Evolutionary conservation across 805 yeast species (phyloP).

Genomic region (Ascoidea rubescens): DNA sequence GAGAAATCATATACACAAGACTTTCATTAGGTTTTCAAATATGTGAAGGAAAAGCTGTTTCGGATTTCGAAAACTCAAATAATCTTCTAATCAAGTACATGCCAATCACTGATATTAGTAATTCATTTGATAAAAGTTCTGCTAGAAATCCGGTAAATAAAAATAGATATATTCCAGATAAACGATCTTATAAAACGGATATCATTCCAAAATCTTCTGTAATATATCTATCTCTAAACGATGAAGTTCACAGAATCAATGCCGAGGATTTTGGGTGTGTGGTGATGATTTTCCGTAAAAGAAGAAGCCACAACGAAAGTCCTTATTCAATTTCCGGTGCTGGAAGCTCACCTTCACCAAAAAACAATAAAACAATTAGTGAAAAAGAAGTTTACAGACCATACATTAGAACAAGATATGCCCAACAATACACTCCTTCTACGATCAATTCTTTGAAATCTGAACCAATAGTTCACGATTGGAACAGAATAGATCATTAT

Average conservation of each 20-base stretch:
- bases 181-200: neutral
- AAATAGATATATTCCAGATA: neutral
- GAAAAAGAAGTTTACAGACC: conserved; percentile 27
- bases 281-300: conserved; percentile 33
- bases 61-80: too few relatives aligned
- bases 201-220: conserved; percentile 29
- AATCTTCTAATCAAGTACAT: too few relatives aligned
- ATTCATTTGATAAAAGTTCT: too few relatives aligned
- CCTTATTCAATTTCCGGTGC: too few relatives aligned
- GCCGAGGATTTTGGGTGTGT: conserved; percentile 61
- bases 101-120: neutral
- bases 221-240: conserved; percentile 62
- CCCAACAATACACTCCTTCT: conserved; percentile 46
- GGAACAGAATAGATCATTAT: conserved; percentile 86
- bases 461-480: conserved; percentile 46
- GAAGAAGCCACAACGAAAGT: neutral
- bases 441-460: conserved; percentile 40
- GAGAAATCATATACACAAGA: conserved; percentile 79
- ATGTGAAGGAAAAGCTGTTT: conserved; percentile 43
- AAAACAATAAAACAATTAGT: neutral
- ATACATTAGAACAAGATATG: conserved; percentile 66
- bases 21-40: conserved; percentile 83
- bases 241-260: conserved; percentile 74
- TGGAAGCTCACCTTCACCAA: too few relatives aligned
- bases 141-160: neutral